Percentiles rank a stretch among this genome's conserved stretches.
phyloP scores from a whole-genome alignment of 1,284 basidiomycete genomes.

The Trichosporon inkin region DNA sequence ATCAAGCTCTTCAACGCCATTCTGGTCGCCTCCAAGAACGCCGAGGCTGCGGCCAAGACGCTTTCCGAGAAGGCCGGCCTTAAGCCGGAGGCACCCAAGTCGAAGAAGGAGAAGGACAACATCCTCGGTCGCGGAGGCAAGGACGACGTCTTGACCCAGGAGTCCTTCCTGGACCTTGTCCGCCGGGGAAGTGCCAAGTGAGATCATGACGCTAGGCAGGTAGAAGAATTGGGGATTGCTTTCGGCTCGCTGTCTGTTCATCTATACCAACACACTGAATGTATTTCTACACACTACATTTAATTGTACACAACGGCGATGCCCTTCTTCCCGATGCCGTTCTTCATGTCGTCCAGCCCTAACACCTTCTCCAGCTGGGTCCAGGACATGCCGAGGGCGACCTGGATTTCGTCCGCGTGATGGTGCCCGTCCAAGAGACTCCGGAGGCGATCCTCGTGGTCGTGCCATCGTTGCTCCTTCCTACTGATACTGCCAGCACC shows the following conservation, averaged over 20 bases:
- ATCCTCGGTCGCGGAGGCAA: constrained; percentile 46
- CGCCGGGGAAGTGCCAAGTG: constrained; percentile 35
- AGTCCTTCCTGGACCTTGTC: constrained; percentile 52
- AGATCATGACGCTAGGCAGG: background rate
- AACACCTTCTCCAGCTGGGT: constrained; percentile 73
- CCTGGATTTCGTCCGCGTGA: constrained; percentile 85
- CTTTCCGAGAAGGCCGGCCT: constrained; percentile 36
- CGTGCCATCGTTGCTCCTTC: constrained; percentile 23
- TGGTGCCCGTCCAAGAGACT: constrained; percentile 76
- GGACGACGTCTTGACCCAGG: constrained; percentile 48
- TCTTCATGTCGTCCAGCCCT: constrained; percentile 37
- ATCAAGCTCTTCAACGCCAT: constrained; percentile 54
- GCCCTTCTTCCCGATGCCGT: constrained; percentile 39
- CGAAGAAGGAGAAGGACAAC: constrained; percentile 50
- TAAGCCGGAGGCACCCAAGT: constrained; percentile 38
- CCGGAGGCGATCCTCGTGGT: constrained; percentile 55
- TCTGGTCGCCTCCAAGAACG: constrained; percentile 44
- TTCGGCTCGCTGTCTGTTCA: background rate
- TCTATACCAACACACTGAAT: constrained; percentile 1
- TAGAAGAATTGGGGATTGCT: no score
- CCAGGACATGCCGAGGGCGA: constrained; percentile 78
- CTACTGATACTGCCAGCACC: constrained; percentile 18
- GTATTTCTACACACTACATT: constrained; percentile 7
- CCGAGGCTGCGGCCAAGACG: constrained; percentile 33
- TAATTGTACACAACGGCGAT: constrained; percentile 37